Conservation (phyloP, 2,329 filamentous ascomycete species). For the Leptodontidium sp. region DNA sequence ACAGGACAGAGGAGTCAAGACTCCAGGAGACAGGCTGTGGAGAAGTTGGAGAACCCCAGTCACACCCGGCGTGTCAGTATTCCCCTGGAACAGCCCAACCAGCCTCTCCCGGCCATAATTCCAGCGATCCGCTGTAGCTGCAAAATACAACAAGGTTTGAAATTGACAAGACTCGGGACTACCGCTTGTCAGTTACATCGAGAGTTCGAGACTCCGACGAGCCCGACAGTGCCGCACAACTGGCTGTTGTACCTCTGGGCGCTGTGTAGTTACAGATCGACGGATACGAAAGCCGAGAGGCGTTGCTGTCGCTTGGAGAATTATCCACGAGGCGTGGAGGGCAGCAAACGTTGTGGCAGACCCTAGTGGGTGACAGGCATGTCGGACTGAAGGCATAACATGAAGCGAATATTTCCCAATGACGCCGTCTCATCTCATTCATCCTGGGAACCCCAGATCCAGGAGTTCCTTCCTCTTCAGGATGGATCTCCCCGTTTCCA, state of each 20-base stretch:
- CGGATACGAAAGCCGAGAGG: not conserved
- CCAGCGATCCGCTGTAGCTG: constrained; percentile 8
- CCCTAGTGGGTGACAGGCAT: constrained; percentile 9
- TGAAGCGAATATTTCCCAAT: constrained; percentile 21
- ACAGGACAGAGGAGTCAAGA: too few relatives aligned
- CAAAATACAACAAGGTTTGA: constrained; percentile 2
- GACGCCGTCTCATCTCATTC: constrained; percentile 18
- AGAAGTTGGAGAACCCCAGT: too few relatives aligned
- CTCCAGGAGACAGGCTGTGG: too few relatives aligned
- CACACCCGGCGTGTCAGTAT: too few relatives aligned
- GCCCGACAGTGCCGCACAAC: not conserved
- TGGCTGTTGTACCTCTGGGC: constrained; percentile 8
- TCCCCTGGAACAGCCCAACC: not conserved
- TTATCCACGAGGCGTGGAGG: constrained; percentile 11
- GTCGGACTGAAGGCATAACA: constrained; percentile 19
- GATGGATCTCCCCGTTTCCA: constrained; percentile 18
- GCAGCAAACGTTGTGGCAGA: constrained; percentile 1
- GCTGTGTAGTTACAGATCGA: constrained; percentile 3
- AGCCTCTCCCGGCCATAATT: not conserved
- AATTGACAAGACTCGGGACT: constrained; percentile 14
- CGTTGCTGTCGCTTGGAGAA: constrained; percentile 17
- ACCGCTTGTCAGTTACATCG: constrained; percentile 18
- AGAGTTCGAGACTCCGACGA: constrained; percentile 14
- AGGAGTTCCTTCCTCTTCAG: constrained; percentile 22
- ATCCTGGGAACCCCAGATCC: constrained; percentile 14